These are phyloP conservation scores for Cladophialophora psammophila DNA, from an alignment of 2,329 filamentous ascomycete species.

Conservation along the genomic window DNA sequence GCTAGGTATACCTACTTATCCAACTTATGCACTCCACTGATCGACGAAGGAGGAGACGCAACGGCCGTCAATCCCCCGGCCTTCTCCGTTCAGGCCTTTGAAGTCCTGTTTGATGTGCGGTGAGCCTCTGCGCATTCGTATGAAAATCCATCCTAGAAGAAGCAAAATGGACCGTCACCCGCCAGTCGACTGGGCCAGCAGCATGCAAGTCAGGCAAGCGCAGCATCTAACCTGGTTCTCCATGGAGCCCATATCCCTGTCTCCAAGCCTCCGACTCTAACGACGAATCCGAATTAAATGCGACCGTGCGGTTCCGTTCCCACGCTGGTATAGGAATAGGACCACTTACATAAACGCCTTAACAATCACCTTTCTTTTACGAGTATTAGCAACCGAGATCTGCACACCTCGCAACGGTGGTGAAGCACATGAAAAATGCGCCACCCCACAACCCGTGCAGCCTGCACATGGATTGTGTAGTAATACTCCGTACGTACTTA, in stretches of 20 bases:
- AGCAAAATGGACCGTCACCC: not conserved
- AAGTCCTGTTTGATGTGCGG: not conserved
- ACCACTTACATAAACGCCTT: not conserved
- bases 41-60: not conserved
- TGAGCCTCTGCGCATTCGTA: too few relatives aligned
- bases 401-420: not conserved
- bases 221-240: not conserved
- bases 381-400: not conserved
- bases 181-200: not conserved
- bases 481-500: not conserved
- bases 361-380: not conserved
- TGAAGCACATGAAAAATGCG: not conserved
- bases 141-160: too few relatives aligned
- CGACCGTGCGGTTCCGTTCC: not conserved
- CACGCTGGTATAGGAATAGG: not conserved
- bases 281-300: not conserved
- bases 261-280: not conserved
- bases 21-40: not conserved
- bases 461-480: not conserved
- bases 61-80: not conserved
- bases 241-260: too few relatives aligned
- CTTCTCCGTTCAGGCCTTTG: not conserved
- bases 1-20: not conserved
- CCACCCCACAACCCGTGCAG: not conserved
- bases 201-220: not conserved